Base-by-base conservation (phyloP, 2,329 filamentous ascomycete genomes). In the Stachybotrys chartarum region DNA sequence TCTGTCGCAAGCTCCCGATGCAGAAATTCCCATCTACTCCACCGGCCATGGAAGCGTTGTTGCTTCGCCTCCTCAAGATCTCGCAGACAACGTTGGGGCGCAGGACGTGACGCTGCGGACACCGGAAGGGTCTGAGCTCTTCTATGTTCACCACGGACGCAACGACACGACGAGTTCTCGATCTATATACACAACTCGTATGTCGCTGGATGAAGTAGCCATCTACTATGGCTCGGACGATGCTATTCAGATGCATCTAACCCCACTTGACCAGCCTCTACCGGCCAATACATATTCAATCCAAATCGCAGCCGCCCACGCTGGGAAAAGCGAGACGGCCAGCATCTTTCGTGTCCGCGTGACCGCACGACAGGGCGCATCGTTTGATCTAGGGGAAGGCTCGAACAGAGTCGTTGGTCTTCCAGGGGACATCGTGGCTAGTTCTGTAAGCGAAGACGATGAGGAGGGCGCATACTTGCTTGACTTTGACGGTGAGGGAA, bases 41-140 rank as follows among this genome's bases (percentile, higher is more conserved):
- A 68, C 66, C 1, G 69, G 69, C 0, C 69, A 71, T 42, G 69
- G 68, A 5, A 71, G 68, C 35, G 64, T 71, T 7, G 67, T 71
- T 7, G 62, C 67, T 14, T 71, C 68, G 0, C 64, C 68, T n/a
- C 62, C 63, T 6, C 57, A 50, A 7, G 48, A 60, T 7, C 55
- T 51, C 6, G 51, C 50, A 11, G 52, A 58, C 14, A 59, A 57
- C 4, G 55, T 65, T 6, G 64, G 67, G 14, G 58, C 68, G 5
- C 68, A 69, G 50, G 69, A 72, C 1, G 65, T 70, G n/a, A 71
- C 65, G 1, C 61, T 59, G 2, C 56, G 45, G 18, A 68, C 67
- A 3, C 62, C 66, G 1, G 30, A 59, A 1, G 69, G 64, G 5
- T 56, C 67, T 3, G 69, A 71, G 60, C 63, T 71, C 0, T 70